Conservation (phyloP, 2,329 filamentous ascomycete species). For the Cucurbitaria berberidis region DNA sequence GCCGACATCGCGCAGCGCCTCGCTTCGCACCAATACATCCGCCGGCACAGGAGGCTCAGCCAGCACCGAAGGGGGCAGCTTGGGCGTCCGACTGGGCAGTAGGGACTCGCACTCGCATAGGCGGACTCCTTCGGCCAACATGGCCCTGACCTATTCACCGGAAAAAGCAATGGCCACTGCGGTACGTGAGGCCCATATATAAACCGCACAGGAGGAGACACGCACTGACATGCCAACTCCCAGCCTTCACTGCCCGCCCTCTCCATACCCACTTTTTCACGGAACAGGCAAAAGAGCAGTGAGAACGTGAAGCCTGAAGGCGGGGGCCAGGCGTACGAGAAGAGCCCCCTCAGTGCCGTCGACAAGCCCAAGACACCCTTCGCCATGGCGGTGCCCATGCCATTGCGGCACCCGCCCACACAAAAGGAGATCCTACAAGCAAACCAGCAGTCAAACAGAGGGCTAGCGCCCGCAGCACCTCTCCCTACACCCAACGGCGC, state of each 20-base stretch:
- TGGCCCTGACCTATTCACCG: slow-evolving; percentile 45
- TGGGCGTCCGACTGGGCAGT: background rate
- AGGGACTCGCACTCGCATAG: slow-evolving; percentile 43
- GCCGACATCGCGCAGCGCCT: slow-evolving; percentile 49
- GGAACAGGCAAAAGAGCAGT: slow-evolving; percentile 44
- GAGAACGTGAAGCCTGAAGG: slow-evolving; percentile 40
- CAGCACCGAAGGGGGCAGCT: background rate
- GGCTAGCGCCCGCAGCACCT: slow-evolving; percentile 36
- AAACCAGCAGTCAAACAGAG: slow-evolving; percentile 26
- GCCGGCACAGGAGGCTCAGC: slow-evolving; percentile 27
- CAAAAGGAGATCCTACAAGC: slow-evolving; percentile 38
- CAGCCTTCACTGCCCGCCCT: slow-evolving; percentile 43
- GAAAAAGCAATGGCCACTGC: slow-evolving; percentile 37
- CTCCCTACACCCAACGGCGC: slow-evolving; percentile 43
- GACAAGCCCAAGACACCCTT: slow-evolving; percentile 46
- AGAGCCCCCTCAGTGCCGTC: slow-evolving; percentile 40
- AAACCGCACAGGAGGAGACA: background rate
- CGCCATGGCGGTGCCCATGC: slow-evolving; percentile 36
- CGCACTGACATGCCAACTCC: background rate
- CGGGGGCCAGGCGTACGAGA: slow-evolving; percentile 30
- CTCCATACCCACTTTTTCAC: slow-evolving; percentile 47
- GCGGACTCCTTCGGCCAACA: slow-evolving; percentile 44
- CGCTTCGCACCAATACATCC: slow-evolving; percentile 49
- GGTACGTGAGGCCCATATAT: background rate
- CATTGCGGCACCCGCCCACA: slow-evolving; percentile 32